Evolutionary conservation across 352 stramenopile genomes (phyloP).

Genomic region (Lagenidium sp.): DNA sequence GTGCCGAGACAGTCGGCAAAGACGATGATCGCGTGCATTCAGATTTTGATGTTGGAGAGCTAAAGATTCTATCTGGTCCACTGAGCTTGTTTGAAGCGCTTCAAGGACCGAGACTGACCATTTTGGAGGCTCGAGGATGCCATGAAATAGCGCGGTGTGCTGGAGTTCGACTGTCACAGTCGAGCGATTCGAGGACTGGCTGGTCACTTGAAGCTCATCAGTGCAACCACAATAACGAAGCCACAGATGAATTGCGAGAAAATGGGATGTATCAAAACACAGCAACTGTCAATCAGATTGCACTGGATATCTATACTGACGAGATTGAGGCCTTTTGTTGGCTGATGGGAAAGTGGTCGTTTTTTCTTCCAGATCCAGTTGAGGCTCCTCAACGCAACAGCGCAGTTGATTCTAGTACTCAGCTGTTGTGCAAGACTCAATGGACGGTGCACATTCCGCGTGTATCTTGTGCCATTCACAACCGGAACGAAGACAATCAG

Average conservation of each 20-base stretch:
- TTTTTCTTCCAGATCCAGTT: conserved; percentile 42
- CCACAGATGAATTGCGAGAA: neutral
- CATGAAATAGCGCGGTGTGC: too few relatives aligned
- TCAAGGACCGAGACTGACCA: too few relatives aligned
- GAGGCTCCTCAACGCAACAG: neutral
- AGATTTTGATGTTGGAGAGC: conserved; percentile 4
- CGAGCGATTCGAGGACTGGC: conserved; percentile 1
- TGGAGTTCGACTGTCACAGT: too few relatives aligned
- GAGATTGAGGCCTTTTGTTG: conserved; percentile 62
- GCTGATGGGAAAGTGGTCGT: conserved; percentile 71
- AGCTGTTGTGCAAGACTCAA: neutral
- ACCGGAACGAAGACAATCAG: neutral
- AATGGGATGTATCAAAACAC: neutral
- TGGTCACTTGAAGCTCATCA: neutral
- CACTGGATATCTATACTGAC: too few relatives aligned
- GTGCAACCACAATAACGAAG: neutral
- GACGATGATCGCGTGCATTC: conserved; percentile 1
- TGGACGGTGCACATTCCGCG: neutral
- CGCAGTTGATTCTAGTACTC: too few relatives aligned
- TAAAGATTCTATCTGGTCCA: too few relatives aligned
- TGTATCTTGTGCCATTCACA: neutral
- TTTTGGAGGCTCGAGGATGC: too few relatives aligned
- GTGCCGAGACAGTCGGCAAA: conserved; percentile 1
- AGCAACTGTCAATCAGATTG: too few relatives aligned
- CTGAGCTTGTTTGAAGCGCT: too few relatives aligned